These are phyloP conservation scores for Apiotrichum gamsii DNA, from an alignment of 1,284 basidiomycete genomes.

Conservation along the genomic window DNA sequence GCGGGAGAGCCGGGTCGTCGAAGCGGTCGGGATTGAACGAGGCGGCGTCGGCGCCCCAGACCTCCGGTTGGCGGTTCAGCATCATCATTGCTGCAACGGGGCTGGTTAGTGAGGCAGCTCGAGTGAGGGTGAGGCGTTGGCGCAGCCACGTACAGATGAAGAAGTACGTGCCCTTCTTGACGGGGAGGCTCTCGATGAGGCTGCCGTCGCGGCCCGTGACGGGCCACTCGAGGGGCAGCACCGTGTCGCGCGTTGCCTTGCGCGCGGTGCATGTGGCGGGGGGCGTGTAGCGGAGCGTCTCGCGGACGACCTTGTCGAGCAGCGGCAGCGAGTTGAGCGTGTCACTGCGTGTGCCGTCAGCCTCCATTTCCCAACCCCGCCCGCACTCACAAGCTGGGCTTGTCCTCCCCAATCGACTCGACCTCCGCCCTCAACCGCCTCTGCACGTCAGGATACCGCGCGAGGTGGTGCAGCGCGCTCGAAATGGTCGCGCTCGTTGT, in stretches of 20 bases:
- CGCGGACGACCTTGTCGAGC: constrained; percentile 58
- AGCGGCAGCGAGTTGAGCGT: constrained; percentile 49
- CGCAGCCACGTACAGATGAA: constrained; percentile 15
- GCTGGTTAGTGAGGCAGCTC: not conserved
- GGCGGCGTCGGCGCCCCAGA: constrained; percentile 62
- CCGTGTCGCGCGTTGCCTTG: constrained; percentile 53
- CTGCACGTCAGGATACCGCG: constrained; percentile 54
- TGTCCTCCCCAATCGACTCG: constrained; percentile 16
- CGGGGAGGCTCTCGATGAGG: constrained; percentile 23
- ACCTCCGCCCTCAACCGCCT: constrained; percentile 54
- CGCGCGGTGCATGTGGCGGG: constrained; percentile 61
- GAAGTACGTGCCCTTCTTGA: constrained; percentile 21
- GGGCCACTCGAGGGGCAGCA: constrained; percentile 55
- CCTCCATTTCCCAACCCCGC: no score
- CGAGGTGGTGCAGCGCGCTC: constrained; percentile 62
- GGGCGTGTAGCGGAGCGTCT: constrained; percentile 58
- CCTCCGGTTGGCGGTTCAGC: constrained; percentile 54
- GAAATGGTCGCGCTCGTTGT: constrained; percentile 61
- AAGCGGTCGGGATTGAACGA: constrained; percentile 63
- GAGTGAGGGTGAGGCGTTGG: no score
- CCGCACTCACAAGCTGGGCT: constrained; percentile 14
- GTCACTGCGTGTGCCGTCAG: constrained; percentile 19
- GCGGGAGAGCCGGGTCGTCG: constrained; percentile 1
- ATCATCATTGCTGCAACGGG: not conserved
- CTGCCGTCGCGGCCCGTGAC: constrained; percentile 35